Evolutionary conservation across 192 early-diverging fungal genomes (phyloP), one percentile per base, ranked within the genome.

Genomic region (Powellomyces hirtus): DNA sequence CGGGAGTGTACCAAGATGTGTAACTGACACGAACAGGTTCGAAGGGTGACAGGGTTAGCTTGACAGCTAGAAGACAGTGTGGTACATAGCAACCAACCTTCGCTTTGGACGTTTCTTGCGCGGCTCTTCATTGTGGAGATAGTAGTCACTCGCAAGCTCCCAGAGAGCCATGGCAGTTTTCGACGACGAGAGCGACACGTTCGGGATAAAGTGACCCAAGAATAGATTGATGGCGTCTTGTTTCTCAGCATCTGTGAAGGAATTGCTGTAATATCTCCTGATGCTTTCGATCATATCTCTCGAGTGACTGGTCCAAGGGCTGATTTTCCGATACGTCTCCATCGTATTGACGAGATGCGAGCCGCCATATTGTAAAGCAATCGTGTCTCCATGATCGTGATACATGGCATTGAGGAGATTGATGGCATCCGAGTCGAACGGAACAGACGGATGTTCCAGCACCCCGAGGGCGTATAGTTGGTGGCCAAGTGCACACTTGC

Each of bases 321-420:
- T 94, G 59, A 93, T 94, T 66, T 95, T 92, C 20, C 95, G 84
- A 73, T 99, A 99, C 0, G 97, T 94, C 71, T 96, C 94, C 82
- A 99, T 95, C 1, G 95, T 98, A 71, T 98, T 99, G 22, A 99
- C 97, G 38, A 99, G 78, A 77, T 96, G 93, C 20, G 95, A 97
- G 14, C 97, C 97, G 59, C 97, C 95, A 71, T 99, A 99, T 77
- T 86, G 80, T 37, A 84, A 44, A 20, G 82, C 82, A 57, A 99
- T 97, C 4, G 97, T 97, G 66, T 99, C 94, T 29, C 97, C 97
- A 73, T 98, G 90, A 56, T 94, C 93, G 59, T 98, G 94, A 74
- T 97, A 99, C 93, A 99, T 94, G 60, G 91, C 93, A 38, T 94
- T 97, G 36, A 99, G 86, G 40, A 97, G 86, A 70, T 94, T 92